Evolutionary conservation across 371 early-diverging fungal genomes (phyloP).

Genomic region (Mucor racemosus): DNA sequence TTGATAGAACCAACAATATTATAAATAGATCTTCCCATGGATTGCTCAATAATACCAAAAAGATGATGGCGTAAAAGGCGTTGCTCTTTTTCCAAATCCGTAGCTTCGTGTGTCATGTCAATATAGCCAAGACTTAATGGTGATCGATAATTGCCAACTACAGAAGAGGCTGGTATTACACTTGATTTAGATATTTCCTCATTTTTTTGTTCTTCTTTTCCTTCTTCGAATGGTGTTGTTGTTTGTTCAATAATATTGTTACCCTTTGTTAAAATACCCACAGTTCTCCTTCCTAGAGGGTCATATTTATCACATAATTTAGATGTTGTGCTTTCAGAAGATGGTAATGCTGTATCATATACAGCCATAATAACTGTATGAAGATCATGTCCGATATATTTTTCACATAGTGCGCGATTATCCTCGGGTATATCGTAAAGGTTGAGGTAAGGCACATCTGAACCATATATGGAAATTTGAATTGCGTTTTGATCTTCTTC

Average conservation of each 20-base stretch:
- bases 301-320: conserved; percentile 75
- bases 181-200: background rate
- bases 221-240: conserved; percentile 71
- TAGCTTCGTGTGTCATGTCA: conserved; percentile 35
- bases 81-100: background rate
- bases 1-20: conserved; percentile 86
- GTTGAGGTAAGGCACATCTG: conserved; percentile 93
- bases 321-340: background rate
- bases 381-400: conserved; percentile 9
- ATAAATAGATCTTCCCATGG: conserved; percentile 84
- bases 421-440: conserved; percentile 98
- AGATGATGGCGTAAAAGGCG: conserved; percentile 69
- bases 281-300: conserved; percentile 71
- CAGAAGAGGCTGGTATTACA: conserved; percentile 63
- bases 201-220: conserved; percentile 56
- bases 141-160: conserved; percentile 92
- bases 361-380: conserved; percentile 13
- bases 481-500: conserved; percentile 63
- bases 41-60: conserved; percentile 86
- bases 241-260: conserved; percentile 97
- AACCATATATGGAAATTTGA: conserved; percentile 88
- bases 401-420: conserved; percentile 83
- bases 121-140: conserved; percentile 93
- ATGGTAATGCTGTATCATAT: conserved; percentile 2
- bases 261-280: conserved; percentile 95